Percentiles rank a stretch among this genome's conserved stretches.
These are phyloP conservation scores for Talaromyces verruculosus DNA, from an alignment of 2,329 filamentous ascomycete species.

Conservation along the genomic window DNA sequence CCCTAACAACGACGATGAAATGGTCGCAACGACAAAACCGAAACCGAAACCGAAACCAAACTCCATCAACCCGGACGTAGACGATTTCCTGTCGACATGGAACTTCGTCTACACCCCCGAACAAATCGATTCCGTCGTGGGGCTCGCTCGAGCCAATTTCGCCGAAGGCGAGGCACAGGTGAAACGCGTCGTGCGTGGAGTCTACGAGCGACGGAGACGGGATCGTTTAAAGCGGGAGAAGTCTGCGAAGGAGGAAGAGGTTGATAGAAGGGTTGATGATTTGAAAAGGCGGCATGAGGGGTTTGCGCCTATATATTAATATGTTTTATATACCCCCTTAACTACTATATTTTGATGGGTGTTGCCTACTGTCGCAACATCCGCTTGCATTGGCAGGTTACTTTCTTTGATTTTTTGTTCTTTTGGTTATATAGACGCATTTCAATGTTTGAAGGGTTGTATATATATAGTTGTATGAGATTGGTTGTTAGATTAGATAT, in stretches of 20 bases:
- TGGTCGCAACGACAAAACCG: constrained; percentile 13
- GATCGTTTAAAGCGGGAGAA: constrained; percentile 37
- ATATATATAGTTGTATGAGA: neutral
- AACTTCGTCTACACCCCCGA: constrained; percentile 95
- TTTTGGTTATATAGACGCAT: neutral
- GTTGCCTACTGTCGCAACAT: neutral
- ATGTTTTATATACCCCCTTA: neutral
- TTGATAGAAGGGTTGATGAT: constrained; percentile 10
- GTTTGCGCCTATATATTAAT: constrained; percentile 20
- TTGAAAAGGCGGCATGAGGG: constrained; percentile 18
- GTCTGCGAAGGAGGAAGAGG: constrained; percentile 7
- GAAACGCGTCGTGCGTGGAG: constrained; percentile 73
- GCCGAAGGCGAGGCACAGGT: constrained; percentile 77
- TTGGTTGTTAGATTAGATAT: neutral
- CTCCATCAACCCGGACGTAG: constrained; percentile 73
- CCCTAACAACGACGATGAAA: neutral
- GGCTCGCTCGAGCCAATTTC: constrained; percentile 82
- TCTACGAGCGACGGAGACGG: constrained; percentile 88
- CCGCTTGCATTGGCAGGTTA: neutral
- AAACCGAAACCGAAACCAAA: constrained; percentile 51
- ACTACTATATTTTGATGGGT: neutral
- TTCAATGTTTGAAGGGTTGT: neutral
- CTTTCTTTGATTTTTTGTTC: neutral
- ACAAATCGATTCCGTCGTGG: constrained; percentile 81
- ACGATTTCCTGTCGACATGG: constrained; percentile 92